These are phyloP conservation scores for Arachnopeziza araneosa DNA, from an alignment of 2,329 filamentous ascomycete genomes.

Conservation along the genomic window DNA sequence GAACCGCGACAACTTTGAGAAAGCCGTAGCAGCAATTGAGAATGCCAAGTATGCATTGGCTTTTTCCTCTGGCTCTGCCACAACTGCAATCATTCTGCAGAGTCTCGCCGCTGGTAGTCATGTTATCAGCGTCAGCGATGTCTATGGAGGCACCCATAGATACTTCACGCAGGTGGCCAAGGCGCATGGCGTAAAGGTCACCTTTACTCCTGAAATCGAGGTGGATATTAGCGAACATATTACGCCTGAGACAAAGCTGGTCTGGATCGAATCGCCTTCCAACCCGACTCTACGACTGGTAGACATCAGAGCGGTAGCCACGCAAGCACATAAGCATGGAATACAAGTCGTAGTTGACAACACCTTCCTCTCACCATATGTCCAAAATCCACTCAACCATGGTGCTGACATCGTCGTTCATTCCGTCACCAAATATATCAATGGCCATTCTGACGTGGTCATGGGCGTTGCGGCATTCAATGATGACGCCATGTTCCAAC, in stretches of 20 bases:
- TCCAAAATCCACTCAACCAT: conserved; percentile 92
- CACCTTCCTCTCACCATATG: conserved; percentile 93
- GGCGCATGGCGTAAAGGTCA: conserved; percentile 89
- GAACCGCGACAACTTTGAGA: conserved; percentile 92
- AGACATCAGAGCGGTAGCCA: conserved; percentile 82
- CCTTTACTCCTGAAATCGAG: conserved; percentile 90
- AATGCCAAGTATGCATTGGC: conserved; percentile 88
- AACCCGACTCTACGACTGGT: conserved; percentile 93
- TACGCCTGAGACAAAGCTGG: conserved; percentile 79
- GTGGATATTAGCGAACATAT: conserved; percentile 81
- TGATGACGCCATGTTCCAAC: conserved; percentile 68
- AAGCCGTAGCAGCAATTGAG: conserved; percentile 85
- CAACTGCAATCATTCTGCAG: conserved; percentile 89
- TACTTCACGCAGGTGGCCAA: conserved; percentile 98
- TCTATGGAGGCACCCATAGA: conserved; percentile 95
- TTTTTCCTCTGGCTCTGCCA: conserved; percentile 89
- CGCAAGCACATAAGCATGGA: conserved; percentile 77
- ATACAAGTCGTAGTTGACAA: conserved; percentile 98
- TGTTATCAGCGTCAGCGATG: conserved; percentile 93
- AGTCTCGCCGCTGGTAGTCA: conserved; percentile 86
- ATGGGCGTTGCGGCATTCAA: conserved; percentile 98
- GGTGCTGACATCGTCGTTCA: conserved; percentile 95
- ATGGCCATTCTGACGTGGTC: conserved; percentile 92
- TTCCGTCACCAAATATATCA: conserved; percentile 98
- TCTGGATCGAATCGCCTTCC: conserved; percentile 95